Percentiles rank a stretch among this genome's conserved stretches.
Evolutionary conservation across 768 basidiomycete species (phyloP).

Genomic region (Brasilioporus rufonigricans): DNA sequence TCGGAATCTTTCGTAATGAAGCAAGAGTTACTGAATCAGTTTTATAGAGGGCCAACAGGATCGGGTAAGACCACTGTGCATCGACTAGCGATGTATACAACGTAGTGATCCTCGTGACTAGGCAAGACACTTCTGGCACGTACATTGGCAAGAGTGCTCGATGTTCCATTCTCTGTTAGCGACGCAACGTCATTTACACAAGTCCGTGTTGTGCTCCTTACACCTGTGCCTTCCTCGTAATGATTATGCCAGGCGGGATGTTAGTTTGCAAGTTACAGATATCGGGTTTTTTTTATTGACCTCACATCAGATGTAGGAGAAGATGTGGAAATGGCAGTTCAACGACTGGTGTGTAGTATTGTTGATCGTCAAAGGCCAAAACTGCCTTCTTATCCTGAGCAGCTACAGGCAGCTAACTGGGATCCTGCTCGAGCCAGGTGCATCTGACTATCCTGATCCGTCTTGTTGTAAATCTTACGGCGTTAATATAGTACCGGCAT

Average conservation of each 20-base stretch:
- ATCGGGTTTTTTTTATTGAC: slow-evolving; percentile 3
- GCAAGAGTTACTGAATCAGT: slow-evolving; percentile 5
- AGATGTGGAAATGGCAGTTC: slow-evolving; percentile 91
- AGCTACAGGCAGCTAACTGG: slow-evolving; percentile 90
- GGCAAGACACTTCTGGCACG: slow-evolving; percentile 91
- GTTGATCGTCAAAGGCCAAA: neutral
- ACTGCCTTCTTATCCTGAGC: slow-evolving; percentile 1
- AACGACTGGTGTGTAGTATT: slow-evolving; percentile 59
- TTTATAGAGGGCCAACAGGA: slow-evolving; percentile 74
- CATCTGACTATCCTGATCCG: neutral
- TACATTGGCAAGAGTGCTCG: slow-evolving; percentile 86
- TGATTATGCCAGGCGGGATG: slow-evolving; percentile 59
- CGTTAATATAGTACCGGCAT: slow-evolving; percentile 72
- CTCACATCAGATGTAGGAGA: slow-evolving; percentile 79
- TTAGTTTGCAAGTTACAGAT: slow-evolving; percentile 35
- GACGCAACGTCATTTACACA: slow-evolving; percentile 96
- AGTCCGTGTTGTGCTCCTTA: slow-evolving; percentile 38
- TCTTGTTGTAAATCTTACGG: slow-evolving; percentile 2
- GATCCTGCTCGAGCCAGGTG: slow-evolving; percentile 85
- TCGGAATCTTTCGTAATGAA: slow-evolving; percentile 1
- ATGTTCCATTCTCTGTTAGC: slow-evolving; percentile 91
- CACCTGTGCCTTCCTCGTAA: slow-evolving; percentile 3
- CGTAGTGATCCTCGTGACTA: slow-evolving; percentile 21
- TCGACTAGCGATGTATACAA: neutral
- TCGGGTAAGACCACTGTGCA: slow-evolving; percentile 54